These are phyloP conservation scores for Grosmannia penicillata DNA, from an alignment of 2,329 filamentous ascomycete genomes.

Conservation along the genomic window DNA sequence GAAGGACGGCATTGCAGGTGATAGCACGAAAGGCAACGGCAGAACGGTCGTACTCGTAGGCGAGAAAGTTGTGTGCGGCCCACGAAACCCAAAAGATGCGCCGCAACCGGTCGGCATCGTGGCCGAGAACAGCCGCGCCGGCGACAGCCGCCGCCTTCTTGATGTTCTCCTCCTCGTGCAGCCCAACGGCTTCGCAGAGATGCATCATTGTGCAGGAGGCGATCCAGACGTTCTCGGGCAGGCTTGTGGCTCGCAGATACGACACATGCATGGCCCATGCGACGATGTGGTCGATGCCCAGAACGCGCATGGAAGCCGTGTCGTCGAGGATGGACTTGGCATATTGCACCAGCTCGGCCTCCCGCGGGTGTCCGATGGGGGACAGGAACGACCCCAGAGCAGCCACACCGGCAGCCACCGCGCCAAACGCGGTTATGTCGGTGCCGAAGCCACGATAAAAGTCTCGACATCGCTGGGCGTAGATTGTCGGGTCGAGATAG, in stretches of 20 bases:
- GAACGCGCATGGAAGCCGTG: not conserved
- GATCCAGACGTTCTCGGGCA: not conserved
- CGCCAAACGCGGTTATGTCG: not conserved
- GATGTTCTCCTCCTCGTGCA: not conserved
- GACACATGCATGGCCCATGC: not conserved
- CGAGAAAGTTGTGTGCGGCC: not conserved
- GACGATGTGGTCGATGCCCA: not conserved
- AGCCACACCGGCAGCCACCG: not conserved
- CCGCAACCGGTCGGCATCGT: not conserved
- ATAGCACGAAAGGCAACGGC: not conserved
- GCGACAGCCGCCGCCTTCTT: not conserved
- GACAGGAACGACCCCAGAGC: not conserved
- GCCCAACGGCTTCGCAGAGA: not conserved
- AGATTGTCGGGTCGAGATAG: not conserved
- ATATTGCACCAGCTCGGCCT: not conserved
- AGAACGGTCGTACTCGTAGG: not conserved
- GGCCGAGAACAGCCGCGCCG: not conserved
- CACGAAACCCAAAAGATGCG: constrained; percentile 1
- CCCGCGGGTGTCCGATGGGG: not conserved
- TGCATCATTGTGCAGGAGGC: not conserved
- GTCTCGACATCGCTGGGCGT: not conserved
- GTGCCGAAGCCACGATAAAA: not conserved
- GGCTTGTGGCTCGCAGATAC: not conserved
- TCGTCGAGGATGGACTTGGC: not conserved
- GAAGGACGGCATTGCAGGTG: not conserved